phyloP scores from a whole-genome alignment of 768 basidiomycete genomes.

The Mrakia blollopis region DNA sequence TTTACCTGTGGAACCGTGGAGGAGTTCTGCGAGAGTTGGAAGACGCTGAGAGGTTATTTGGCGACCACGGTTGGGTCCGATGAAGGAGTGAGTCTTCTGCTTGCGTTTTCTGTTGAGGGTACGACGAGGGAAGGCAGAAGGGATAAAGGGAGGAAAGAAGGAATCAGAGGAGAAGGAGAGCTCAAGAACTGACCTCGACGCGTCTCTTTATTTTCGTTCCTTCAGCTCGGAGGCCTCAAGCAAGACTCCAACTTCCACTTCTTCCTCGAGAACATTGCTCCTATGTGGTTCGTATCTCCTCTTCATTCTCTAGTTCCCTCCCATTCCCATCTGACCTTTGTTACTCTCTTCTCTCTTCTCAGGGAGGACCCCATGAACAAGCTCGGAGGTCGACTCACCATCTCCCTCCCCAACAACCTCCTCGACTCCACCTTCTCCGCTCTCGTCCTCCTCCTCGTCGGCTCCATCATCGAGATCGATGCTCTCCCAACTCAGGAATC shows the following conservation, averaged over 20 bases:
- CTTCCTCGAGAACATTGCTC: slow-evolving; percentile 19
- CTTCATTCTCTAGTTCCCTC: neutral
- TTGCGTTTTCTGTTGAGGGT: neutral
- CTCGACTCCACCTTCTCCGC: slow-evolving; percentile 16
- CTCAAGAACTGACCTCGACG: neutral
- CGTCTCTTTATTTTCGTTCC: neutral
- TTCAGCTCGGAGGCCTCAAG: slow-evolving; percentile 20
- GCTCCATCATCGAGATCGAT: slow-evolving; percentile 25
- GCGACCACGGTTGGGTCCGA: neutral
- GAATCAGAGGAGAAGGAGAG: neutral
- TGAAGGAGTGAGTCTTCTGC: neutral
- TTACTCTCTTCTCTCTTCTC: neutral
- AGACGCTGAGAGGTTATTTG: slow-evolving; percentile 8
- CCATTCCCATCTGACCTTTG: neutral
- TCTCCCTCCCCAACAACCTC: slow-evolving; percentile 1
- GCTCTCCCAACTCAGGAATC: slow-evolving; percentile 11
- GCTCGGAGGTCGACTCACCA: slow-evolving; percentile 15
- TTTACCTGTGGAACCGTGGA: slow-evolving; percentile 17
- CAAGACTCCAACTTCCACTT: slow-evolving; percentile 22
- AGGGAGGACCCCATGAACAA: slow-evolving; percentile 26
- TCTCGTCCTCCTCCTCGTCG: slow-evolving; percentile 27
- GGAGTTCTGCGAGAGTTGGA: slow-evolving; percentile 20
- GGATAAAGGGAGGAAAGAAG: neutral
- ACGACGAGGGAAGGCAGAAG: neutral
- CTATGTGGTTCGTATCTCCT: slow-evolving; percentile 21